Base-by-base conservation (phyloP, 2,329 filamentous ascomycete species). In the Aschersonia sp. region DNA sequence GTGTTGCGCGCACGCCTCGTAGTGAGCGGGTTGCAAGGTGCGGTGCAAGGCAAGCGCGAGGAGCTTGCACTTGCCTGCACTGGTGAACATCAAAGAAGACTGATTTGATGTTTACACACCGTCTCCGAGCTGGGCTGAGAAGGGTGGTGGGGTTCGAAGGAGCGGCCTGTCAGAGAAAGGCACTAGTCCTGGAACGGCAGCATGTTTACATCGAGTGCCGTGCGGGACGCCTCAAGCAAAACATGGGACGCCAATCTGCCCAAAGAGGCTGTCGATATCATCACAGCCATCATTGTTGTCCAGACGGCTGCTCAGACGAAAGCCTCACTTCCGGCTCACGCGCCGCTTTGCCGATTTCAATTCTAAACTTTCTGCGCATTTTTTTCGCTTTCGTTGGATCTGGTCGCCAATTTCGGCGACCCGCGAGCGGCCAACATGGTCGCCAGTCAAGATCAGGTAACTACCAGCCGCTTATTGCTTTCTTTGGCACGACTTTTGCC, bases 181-280 rank as follows among this genome's bases (percentile, higher is more conserved):
- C 47, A 48, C 59, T 61, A 61, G 44, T 43, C 54, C 12, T 3
- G 9, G 60, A 58, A 28, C 31, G 52, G 58, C 54, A 61, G 41
- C 44, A 53, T 63, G 59, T 63, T 63, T 63, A 63, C 54, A 53
- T 31, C 6, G 2, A 43, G n/a, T 6, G 6, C n/a, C 10, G 45
- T 40, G 48, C 43, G 48, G 45, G 44, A 32, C 53, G 28, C 12
- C 45, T 43, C 38, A 6, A 43, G 53, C 56, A 61, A 58, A 62
- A 62, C 58, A 62, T 31, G 45, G 28, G 32, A 47, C 42, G 40
- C 50, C 47, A 48, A 44, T 43, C 35, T 12, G n/a, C 38, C 46
- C 47, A 30, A 49, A 35, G 30, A 28, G 20, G 20, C 20, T 20
- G 20, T 20, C 20, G 20, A 20, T 38, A 38, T 38, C 35, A 12